phyloP scores from a whole-genome alignment of 1,284 basidiomycete species.

The Ganoderma multipileum region DNA sequence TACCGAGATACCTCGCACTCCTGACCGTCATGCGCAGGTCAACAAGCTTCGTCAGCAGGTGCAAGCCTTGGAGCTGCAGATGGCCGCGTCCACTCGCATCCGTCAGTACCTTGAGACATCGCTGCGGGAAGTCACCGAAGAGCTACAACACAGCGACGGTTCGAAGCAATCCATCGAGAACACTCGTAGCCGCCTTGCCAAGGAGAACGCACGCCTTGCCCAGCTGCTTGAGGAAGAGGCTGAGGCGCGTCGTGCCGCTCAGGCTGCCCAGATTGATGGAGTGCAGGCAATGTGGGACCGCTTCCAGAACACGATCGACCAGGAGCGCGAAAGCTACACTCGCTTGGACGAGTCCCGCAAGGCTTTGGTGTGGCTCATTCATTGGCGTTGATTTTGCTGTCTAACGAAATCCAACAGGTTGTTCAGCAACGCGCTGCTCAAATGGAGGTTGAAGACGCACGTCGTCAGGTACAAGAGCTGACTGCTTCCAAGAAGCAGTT shows the following conservation, averaged over 20 bases:
- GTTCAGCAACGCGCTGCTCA: slow-evolving; percentile 73
- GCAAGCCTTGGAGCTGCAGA: slow-evolving; percentile 72
- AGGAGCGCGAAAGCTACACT: slow-evolving; percentile 67
- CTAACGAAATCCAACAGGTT: slow-evolving; percentile 47
- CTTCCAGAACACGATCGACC: slow-evolving; percentile 66
- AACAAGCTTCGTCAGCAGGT: slow-evolving; percentile 68
- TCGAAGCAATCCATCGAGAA: slow-evolving; percentile 69
- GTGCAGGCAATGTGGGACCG: slow-evolving; percentile 74
- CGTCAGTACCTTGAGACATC: slow-evolving; percentile 71
- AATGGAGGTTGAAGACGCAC: slow-evolving; percentile 68
- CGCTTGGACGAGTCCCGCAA: slow-evolving; percentile 77
- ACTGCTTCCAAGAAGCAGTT: slow-evolving; percentile 62
- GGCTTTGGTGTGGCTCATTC: slow-evolving; percentile 58
- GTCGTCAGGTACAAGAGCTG: slow-evolving; percentile 66
- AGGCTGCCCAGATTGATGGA: slow-evolving; percentile 67
- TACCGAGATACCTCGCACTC: slow-evolving; percentile 48
- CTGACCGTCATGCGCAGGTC: slow-evolving; percentile 55
- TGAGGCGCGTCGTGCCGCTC: slow-evolving; percentile 64
- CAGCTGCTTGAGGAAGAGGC: slow-evolving; percentile 71
- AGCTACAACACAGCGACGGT: slow-evolving; percentile 69
- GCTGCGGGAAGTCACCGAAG: slow-evolving; percentile 66
- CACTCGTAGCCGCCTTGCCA: slow-evolving; percentile 60
- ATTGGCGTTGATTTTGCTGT: background rate
- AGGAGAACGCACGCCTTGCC: slow-evolving; percentile 63
- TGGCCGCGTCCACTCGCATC: slow-evolving; percentile 72